Conservation (phyloP, 345 rosid genomes). For the Garcia nutans region DNA sequence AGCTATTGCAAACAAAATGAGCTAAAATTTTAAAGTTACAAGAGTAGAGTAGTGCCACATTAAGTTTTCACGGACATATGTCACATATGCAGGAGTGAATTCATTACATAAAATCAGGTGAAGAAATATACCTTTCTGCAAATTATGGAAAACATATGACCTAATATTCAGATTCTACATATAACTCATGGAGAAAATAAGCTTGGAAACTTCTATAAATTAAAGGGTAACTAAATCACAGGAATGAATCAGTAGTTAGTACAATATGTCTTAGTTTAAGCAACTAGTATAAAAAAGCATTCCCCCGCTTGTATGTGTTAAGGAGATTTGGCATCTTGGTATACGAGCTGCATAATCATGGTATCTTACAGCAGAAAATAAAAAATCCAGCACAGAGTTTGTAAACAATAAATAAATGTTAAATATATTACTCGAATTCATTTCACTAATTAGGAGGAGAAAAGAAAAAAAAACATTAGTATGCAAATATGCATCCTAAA, state of each 20-base stretch:
- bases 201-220: background rate
- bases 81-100: too few species aligned
- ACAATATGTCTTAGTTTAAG: background rate
- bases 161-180: background rate
- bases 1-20: background rate
- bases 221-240: background rate
- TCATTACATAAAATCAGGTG: too few species aligned
- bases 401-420: background rate
- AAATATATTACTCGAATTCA: background rate
- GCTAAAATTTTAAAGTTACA: background rate
- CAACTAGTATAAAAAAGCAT: background rate
- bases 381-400: background rate
- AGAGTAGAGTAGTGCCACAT: background rate
- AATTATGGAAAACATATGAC: background rate
- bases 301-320: background rate
- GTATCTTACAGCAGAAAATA: background rate
- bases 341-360: background rate
- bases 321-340: background rate
- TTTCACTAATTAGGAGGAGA: background rate
- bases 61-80: background rate
- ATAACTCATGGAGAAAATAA: background rate
- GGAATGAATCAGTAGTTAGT: background rate
- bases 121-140: too few species aligned
- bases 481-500: background rate
- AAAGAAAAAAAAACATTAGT: background rate